phyloP scores from a whole-genome alignment of 768 basidiomycete species.

The Pleurotus ostreatus region DNA sequence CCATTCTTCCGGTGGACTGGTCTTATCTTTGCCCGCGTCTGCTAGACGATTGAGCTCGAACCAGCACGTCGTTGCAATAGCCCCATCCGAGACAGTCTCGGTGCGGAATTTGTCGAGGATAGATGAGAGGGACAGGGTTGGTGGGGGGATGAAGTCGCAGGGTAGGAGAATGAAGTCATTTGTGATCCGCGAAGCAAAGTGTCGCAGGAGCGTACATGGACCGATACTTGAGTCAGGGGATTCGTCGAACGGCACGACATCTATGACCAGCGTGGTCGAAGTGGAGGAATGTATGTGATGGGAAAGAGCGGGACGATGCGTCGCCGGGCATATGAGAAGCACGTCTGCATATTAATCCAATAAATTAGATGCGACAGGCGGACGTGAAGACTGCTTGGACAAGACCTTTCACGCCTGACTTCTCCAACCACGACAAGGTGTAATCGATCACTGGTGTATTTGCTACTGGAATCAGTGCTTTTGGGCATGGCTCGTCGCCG shows the following conservation, averaged over 20 bases:
- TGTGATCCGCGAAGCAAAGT: constrained; percentile 72
- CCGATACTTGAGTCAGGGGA: constrained; percentile 61
- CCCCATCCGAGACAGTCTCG: constrained; percentile 58
- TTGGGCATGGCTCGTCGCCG: constrained; percentile 80
- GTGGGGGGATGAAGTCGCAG: constrained; percentile 85
- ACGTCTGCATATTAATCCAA: constrained; percentile 52
- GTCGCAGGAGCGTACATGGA: constrained; percentile 70
- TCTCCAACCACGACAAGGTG: constrained; percentile 80
- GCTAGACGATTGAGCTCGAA: constrained; percentile 38
- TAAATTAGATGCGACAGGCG: constrained; percentile 8
- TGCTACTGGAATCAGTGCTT: constrained; percentile 82
- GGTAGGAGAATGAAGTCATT: constrained; percentile 88
- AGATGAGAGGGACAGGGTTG: constrained; percentile 60
- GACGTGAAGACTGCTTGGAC: constrained; percentile 4
- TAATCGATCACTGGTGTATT: constrained; percentile 88
- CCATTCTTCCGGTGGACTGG: constrained; percentile 63
- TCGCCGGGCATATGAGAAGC: constrained; percentile 77
- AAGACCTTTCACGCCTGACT: constrained; percentile 79
- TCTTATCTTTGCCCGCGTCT: constrained; percentile 39
- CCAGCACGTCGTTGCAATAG: constrained; percentile 68
- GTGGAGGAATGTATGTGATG: constrained; percentile 83
- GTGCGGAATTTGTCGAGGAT: constrained; percentile 82
- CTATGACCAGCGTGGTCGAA: constrained; percentile 64
- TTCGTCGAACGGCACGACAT: constrained; percentile 79
- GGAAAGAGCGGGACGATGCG: constrained; percentile 71